A percentile compares a stretch with the other conserved stretches of the same genome.
Conservation (phyloP, 352 stramenopile species). For the Pythium grandisporangium region DNA sequence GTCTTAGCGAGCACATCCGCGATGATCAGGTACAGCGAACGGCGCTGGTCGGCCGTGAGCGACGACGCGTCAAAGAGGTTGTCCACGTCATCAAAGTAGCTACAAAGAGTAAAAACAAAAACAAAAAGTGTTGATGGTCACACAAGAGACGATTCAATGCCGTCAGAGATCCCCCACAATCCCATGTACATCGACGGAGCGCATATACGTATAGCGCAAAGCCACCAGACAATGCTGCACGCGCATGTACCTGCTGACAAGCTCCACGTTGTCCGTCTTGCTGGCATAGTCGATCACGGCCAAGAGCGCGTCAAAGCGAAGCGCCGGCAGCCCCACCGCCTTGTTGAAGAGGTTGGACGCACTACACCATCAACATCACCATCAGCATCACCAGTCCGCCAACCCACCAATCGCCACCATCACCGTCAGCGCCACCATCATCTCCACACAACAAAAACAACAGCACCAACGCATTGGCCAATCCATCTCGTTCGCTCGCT, state of each 20-base stretch:
- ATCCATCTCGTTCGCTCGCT: neutral
- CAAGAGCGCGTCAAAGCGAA: constrained; percentile 66
- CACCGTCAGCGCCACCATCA: neutral
- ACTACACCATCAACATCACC: constrained; percentile 11
- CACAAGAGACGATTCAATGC: no score
- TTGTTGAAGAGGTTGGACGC: constrained; percentile 72
- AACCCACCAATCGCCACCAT: neutral
- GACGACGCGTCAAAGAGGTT: constrained; percentile 33
- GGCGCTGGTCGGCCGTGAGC: constrained; percentile 37
- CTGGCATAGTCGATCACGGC: constrained; percentile 45
- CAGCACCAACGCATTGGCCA: neutral
- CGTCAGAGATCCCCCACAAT: no score
- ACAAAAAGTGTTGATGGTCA: neutral
- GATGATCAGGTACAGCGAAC: constrained; percentile 56
- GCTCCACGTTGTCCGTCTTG: constrained; percentile 42
- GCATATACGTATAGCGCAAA: no score
- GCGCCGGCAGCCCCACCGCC: constrained; percentile 32
- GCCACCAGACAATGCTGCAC: no score
- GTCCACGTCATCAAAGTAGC: constrained; percentile 67
- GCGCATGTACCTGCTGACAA: constrained; percentile 34
- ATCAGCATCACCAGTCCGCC: no score
- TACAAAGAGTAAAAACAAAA: neutral
- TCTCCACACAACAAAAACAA: neutral
- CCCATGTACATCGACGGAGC: no score
- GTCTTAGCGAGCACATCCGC: constrained; percentile 53